phyloP scores from a whole-genome alignment of 371 early-diverging fungal species.

The Umbelopsis sp. region DNA sequence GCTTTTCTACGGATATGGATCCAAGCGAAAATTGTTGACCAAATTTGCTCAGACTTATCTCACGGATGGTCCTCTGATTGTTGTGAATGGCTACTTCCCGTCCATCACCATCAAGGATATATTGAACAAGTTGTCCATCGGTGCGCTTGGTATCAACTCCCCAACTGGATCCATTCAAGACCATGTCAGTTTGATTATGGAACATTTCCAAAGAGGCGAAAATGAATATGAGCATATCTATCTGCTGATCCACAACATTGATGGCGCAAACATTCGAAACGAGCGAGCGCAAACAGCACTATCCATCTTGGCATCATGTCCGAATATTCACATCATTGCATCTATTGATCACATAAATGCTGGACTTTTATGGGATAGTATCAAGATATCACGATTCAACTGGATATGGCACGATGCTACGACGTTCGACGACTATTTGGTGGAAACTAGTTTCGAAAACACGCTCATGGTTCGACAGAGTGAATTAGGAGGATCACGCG shows the following conservation, averaged over 20 bases:
- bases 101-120: constrained; percentile 75
- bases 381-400: constrained; percentile 66
- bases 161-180: constrained; percentile 62
- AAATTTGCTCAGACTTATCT: constrained; percentile 66
- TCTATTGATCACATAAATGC: constrained; percentile 92
- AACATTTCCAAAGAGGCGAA: constrained; percentile 58
- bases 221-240: constrained; percentile 62
- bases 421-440: constrained; percentile 79
- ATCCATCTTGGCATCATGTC: constrained; percentile 66
- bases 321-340: constrained; percentile 78
- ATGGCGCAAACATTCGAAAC: constrained; percentile 81
- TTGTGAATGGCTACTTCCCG: constrained; percentile 87
- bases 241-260: constrained; percentile 89
- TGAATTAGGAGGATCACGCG: constrained; percentile 62
- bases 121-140: constrained; percentile 60
- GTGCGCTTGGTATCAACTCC: constrained; percentile 44
- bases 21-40: constrained; percentile 79
- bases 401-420: constrained; percentile 93
- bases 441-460: constrained; percentile 85
- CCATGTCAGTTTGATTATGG: constrained; percentile 63
- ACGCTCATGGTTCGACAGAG: constrained; percentile 65
- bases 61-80: constrained; percentile 68
- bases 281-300: constrained; percentile 71
- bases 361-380: constrained; percentile 85
- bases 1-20: constrained; percentile 89